Evolutionary conservation across 208 protist genomes (phyloP).

Genomic region (Leishmania tropica): DNA sequence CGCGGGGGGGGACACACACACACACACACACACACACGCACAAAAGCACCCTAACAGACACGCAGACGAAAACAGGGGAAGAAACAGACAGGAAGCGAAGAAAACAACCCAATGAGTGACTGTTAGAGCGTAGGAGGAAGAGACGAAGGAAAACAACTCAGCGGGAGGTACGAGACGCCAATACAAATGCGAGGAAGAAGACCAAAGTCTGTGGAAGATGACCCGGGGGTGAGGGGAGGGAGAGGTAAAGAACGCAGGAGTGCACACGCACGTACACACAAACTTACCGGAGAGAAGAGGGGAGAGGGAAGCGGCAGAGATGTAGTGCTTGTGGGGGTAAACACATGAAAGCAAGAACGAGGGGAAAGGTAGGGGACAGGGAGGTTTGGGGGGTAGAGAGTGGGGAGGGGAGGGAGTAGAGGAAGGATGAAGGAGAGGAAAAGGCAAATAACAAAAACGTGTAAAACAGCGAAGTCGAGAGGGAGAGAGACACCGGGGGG

Average conservation of each 20-base stretch:
- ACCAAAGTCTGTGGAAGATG: background rate
- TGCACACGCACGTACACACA: background rate
- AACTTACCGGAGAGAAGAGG: background rate
- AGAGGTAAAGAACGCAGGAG: background rate
- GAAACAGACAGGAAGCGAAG: background rate
- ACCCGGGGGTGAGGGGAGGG: background rate
- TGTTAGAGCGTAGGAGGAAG: background rate
- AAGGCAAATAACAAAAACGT: background rate
- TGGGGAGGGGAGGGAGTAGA: background rate
- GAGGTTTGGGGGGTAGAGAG: too few species aligned
- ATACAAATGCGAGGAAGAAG: background rate
- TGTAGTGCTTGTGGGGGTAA: background rate
- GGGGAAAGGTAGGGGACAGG: background rate
- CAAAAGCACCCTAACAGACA: background rate
- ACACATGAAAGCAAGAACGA: conserved; percentile 1
- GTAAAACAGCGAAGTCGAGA: background rate
- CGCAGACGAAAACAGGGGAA: background rate
- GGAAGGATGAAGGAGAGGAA: background rate
- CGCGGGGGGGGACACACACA: background rate
- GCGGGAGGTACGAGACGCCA: background rate
- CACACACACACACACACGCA: background rate
- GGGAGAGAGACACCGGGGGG: background rate
- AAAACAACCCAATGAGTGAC: background rate
- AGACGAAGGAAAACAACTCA: background rate
- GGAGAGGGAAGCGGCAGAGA: background rate